A percentile compares a stretch with the other conserved stretches of the same genome.
These are phyloP conservation scores for Pythium brassicae DNA, from an alignment of 352 stramenopile species.

Conservation along the genomic window DNA sequence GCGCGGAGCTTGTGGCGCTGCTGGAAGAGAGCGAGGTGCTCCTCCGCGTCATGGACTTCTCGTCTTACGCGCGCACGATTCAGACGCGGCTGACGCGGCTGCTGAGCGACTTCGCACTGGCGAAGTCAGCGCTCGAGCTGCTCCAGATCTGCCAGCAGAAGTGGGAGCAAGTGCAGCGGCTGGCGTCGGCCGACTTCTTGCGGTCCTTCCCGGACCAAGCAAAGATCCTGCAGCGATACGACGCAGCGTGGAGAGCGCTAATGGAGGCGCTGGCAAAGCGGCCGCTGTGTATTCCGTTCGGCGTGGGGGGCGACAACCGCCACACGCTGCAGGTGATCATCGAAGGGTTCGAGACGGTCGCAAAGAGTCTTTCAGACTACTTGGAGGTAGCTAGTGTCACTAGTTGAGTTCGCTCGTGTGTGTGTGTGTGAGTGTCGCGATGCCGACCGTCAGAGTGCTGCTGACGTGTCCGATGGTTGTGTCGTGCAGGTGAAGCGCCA, in stretches of 20 bases:
- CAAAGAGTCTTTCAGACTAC: slow-evolving; percentile 46
- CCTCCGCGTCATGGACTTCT: slow-evolving; percentile 66
- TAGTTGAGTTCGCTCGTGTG: no score
- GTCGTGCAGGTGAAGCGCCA: slow-evolving; percentile 42
- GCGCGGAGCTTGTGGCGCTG: slow-evolving; percentile 41
- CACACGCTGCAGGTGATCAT: slow-evolving; percentile 33
- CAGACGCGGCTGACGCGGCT: slow-evolving; percentile 43
- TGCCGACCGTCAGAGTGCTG: not conserved
- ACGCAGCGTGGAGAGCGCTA: slow-evolving; percentile 44
- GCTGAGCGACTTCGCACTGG: slow-evolving; percentile 35
- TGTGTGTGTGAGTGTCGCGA: slow-evolving; percentile 1
- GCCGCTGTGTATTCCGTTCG: slow-evolving; percentile 50
- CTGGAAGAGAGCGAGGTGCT: slow-evolving; percentile 74
- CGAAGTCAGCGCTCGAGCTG: slow-evolving; percentile 50
- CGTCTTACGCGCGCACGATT: slow-evolving; percentile 57
- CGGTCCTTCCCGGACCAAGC: slow-evolving; percentile 55
- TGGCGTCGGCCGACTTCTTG: slow-evolving; percentile 59
- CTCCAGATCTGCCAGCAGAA: slow-evolving; percentile 57
- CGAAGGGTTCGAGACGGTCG: slow-evolving; percentile 49
- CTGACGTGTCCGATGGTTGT: not conserved
- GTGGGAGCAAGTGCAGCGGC: slow-evolving; percentile 60
- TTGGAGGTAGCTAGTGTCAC: slow-evolving; percentile 40
- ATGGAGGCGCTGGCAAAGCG: slow-evolving; percentile 43
- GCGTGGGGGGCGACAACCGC: slow-evolving; percentile 40
- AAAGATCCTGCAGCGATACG: slow-evolving; percentile 49